phyloP scores from a whole-genome alignment of 2,329 filamentous ascomycete genomes.

The Diplocarpon rosae region DNA sequence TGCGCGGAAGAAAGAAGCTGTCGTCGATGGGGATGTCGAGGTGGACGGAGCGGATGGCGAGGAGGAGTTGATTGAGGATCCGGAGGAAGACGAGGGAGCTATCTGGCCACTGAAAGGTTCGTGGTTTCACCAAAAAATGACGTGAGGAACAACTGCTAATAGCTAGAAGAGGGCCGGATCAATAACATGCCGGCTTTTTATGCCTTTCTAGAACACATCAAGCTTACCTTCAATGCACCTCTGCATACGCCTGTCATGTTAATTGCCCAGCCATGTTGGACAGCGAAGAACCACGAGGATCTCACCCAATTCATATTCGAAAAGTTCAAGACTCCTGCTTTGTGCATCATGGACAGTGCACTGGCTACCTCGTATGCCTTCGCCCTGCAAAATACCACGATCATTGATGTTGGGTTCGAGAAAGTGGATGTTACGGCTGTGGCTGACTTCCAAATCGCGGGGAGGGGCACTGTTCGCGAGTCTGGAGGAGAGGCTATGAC shows the following conservation, averaged over 20 bases:
- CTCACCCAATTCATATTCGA: conserved; percentile 95
- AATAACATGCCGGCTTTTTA: conserved; percentile 89
- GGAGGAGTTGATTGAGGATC: conserved; percentile 78
- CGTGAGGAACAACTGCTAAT: conserved; percentile 1
- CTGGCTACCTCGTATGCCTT: conserved; percentile 80
- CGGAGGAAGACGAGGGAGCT: conserved; percentile 76
- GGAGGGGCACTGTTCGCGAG: conserved; percentile 45
- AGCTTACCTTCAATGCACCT: conserved; percentile 77
- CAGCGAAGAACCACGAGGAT: conserved; percentile 72
- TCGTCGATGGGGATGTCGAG: conserved; percentile 27
- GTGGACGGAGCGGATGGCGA: conserved; percentile 27
- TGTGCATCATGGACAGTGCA: conserved; percentile 83
- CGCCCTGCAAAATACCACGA: conserved; percentile 62
- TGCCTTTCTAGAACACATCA: conserved; percentile 83
- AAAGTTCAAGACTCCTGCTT: conserved; percentile 87
- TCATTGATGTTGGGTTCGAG: conserved; percentile 83
- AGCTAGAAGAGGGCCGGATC: conserved; percentile 57
- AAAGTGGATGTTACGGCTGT: conserved; percentile 92
- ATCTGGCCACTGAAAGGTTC: conserved; percentile 68
- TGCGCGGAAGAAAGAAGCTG: conserved; percentile 42
- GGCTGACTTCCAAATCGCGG: conserved; percentile 65
- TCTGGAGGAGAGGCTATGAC: conserved; percentile 89
- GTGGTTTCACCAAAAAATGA: conserved; percentile 2
- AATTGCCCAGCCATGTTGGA: conserved; percentile 84
- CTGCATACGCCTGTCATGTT: conserved; percentile 93